These are phyloP conservation scores for Scolecobasidium constrictum DNA, from an alignment of 2,329 filamentous ascomycete species.

Conservation along the genomic window DNA sequence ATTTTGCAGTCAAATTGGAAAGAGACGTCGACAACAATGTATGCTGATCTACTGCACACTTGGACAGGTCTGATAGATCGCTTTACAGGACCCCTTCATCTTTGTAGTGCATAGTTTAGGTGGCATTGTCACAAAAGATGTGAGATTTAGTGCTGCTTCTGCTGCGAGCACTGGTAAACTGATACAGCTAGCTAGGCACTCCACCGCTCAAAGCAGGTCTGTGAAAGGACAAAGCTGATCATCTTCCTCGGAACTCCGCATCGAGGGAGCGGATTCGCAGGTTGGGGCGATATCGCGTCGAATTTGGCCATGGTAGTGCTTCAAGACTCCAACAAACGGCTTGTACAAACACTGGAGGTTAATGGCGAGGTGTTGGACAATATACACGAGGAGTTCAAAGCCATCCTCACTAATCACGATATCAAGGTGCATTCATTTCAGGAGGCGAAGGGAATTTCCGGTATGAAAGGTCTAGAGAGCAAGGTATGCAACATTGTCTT, in stretches of 20 bases:
- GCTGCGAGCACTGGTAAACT: not conserved
- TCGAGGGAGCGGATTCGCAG: not conserved
- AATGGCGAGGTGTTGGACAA: not conserved
- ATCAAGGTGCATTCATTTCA: too few species aligned
- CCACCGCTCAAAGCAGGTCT: not conserved
- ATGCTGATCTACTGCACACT: not conserved
- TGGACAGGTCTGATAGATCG: not conserved
- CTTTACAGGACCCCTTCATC: not conserved
- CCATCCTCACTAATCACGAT: not conserved
- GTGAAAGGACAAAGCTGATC: not conserved
- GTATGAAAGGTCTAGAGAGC: too few species aligned
- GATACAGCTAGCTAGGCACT: not conserved
- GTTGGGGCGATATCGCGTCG: not conserved
- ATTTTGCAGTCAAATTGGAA: not conserved
- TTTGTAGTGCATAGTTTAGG: not conserved
- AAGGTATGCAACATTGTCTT: not conserved
- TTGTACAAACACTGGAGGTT: not conserved
- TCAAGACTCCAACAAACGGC: not conserved
- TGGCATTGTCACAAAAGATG: not conserved
- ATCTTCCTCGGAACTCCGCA: not conserved
- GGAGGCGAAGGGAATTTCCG: too few species aligned
- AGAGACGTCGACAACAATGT: not conserved
- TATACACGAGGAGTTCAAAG: not conserved
- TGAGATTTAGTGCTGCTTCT: not conserved
- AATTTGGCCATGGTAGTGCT: not conserved